phyloP scores from a whole-genome alignment of 345 rosid species.

The Rhodamnia rubescens region DNA sequence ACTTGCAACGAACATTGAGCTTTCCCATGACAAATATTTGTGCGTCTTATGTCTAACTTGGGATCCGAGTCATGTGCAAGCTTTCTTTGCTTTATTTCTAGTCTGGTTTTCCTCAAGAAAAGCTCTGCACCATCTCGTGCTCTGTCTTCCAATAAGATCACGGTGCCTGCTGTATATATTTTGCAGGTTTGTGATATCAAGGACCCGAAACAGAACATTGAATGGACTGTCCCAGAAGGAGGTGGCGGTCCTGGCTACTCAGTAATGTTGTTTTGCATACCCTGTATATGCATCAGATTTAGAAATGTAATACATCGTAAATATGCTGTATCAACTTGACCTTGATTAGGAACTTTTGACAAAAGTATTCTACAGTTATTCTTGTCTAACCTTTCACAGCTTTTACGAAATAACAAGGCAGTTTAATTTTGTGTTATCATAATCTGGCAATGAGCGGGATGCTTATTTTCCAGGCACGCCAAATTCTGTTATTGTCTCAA shows the following conservation, averaged over 20 bases:
- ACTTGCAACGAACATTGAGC: too few species aligned
- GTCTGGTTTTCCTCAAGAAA: too few species aligned
- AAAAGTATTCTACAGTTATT: neutral
- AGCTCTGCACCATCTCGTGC: too few species aligned
- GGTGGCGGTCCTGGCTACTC: conserved; percentile 93
- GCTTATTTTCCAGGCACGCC: neutral
- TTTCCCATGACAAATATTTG: too few species aligned
- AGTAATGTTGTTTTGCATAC: conserved; percentile 33
- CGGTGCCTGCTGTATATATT: too few species aligned
- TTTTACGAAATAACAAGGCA: neutral
- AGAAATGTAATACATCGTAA: neutral
- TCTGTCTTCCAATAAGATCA: too few species aligned
- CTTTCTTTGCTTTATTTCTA: too few species aligned
- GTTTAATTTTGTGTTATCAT: neutral
- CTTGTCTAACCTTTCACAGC: neutral
- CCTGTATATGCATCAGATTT: neutral
- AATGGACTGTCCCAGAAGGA: conserved; percentile 95
- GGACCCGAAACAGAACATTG: conserved; percentile 88
- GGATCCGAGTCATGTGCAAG: too few species aligned
- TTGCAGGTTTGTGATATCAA: conserved; percentile 87
- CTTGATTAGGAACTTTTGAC: neutral
- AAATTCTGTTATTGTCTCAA: neutral
- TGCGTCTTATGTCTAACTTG: too few species aligned
- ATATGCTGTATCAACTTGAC: neutral
- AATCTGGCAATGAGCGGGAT: neutral